Base-by-base conservation (phyloP, 805 yeast species). In the Peterozyma xylosa region DNA sequence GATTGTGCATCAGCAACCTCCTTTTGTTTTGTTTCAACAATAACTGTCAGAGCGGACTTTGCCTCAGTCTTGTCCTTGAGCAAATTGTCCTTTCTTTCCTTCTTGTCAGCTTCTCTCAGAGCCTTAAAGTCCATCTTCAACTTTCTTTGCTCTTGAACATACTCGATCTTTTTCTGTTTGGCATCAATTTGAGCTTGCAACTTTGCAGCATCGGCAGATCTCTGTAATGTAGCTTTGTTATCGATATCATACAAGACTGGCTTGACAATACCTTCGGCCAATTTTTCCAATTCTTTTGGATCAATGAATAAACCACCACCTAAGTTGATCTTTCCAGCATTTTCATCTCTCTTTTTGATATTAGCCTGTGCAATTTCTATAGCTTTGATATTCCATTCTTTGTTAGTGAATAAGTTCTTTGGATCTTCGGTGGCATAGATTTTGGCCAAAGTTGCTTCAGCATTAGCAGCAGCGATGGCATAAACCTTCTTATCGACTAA, bases 231-330 rank as follows among this genome's bases (percentile, higher is more conserved):
- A 16, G 95, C 95, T 56, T 85, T 82, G 38, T 70, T 63, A 53
- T 76, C 70, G 55, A 91, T 78, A 60, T 87, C 90, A 35, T 70
- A 72, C 55, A 91, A 68, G 5, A 91, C 89, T 9, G 99, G 99
- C 51, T 76, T 72, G 46, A 93, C 96, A 56, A 86, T 71, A 39
- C 80, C 73, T 48, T 78, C 67, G 16, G 99, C 98, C 67, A 91
- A 76, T 42, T 73, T 73, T 50, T 86, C 83, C 48, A 93, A 76
- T 55, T 90, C 96, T 16, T 70, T 74, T 47, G 74, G 83, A 35
- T 85, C 70, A 74, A 91, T 78, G 55, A 73, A 76, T 46, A 86
- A 71, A 2, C 97, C 98, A 49, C 95, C 96, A 48, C 99, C 99
- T 49, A 91, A 65, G 56, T 87, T 73, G 53, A 88, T 68, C 59